Evolutionary conservation across 768 basidiomycete genomes (phyloP), one percentile per base, ranked within the genome.

Genomic region (Leucosporidium creatinivorum): DNA sequence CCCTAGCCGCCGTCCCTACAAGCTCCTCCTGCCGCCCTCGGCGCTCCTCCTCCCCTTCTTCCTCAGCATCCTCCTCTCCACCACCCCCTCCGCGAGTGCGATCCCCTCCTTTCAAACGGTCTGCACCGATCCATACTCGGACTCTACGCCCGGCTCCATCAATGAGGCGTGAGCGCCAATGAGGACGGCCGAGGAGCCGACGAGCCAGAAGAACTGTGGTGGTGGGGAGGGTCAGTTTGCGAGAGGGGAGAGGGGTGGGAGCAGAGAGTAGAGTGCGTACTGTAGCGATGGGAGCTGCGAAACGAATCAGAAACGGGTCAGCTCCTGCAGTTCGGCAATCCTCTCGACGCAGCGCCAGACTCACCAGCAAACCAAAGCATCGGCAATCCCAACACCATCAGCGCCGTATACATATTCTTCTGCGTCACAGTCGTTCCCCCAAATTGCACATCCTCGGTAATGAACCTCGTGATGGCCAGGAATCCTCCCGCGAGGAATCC

Each of bases 81-180:
- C 39, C 2, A 17, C 13, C 15, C 39, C 2, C 39, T 44, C 39
- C 8, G n/a, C n/a, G n/a, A n/a, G n/a, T n/a, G n/a, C n/a, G n/a
- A n/a, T n/a, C n/a, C n/a, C 39, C 39, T 44, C 39, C 39, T 44
- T 44, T 62, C 65, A 76, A 39, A 75, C 76, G 1, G 70, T 66
- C 78, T 88, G 84, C n/a, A 91, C 87, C 52, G 80, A 76, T 4
- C 88, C 86, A 73, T 96, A 96, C 77, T 94, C 92, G 80, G 88
- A 89, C 80, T 98, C 94, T 62, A 96, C 84, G 31, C 94, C 94
- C 3, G 93, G 94, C 79, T 98, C 94, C 69, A 97, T 85, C 69
- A 97, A 69, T 64, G 84, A 84, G 3, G 94, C 94, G 76, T 98
- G 94, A 15, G 82, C 85, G 69, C 94, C 81, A 75, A 98, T 89